phyloP scores from a whole-genome alignment of 2,329 filamentous ascomycete species.

The Fusarium nelsonii region DNA sequence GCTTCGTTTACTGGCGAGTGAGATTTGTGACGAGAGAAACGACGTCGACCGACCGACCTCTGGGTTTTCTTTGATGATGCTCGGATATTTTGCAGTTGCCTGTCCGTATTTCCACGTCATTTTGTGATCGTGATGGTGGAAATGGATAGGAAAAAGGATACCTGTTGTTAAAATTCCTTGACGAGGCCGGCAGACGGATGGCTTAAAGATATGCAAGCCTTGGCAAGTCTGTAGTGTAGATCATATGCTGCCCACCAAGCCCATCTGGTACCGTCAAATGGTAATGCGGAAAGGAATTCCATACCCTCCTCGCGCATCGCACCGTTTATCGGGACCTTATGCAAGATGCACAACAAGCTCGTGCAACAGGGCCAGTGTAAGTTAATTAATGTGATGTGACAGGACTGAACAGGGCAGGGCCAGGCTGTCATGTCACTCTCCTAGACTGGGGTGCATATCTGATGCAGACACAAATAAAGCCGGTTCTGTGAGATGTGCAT shows the following conservation, averaged over 20 bases:
- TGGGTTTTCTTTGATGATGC: slow-evolving; percentile 17
- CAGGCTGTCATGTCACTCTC: slow-evolving; percentile 36
- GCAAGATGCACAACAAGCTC: slow-evolving; percentile 48
- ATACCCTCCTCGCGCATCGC: slow-evolving; percentile 42
- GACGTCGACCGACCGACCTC: slow-evolving; percentile 13
- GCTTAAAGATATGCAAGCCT: slow-evolving; percentile 22
- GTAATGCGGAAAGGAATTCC: slow-evolving; percentile 20
- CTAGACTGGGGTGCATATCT: slow-evolving; percentile 36
- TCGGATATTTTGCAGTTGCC: slow-evolving; percentile 14
- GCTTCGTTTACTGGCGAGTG: slow-evolving; percentile 19
- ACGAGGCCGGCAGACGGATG: background rate
- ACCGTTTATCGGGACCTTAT: slow-evolving; percentile 46
- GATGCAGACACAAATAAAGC: slow-evolving; percentile 38
- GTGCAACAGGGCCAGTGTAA: slow-evolving; percentile 39
- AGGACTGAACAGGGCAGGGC: slow-evolving; percentile 22
- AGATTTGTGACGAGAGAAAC: slow-evolving; percentile 4
- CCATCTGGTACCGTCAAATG: slow-evolving; percentile 34
- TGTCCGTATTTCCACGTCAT: slow-evolving; percentile 7
- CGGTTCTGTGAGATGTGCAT: slow-evolving; percentile 37
- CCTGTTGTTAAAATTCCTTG: slow-evolving; percentile 1
- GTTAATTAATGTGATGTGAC: slow-evolving; percentile 8
- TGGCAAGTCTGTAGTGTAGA: slow-evolving; percentile 44
- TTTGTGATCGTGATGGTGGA: slow-evolving; percentile 5
- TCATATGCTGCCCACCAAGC: slow-evolving; percentile 45
- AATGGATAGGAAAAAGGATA: background rate